These are phyloP conservation scores for Trametes cinnabarina DNA, from an alignment of 768 basidiomycete species.

Conservation along the genomic window DNA sequence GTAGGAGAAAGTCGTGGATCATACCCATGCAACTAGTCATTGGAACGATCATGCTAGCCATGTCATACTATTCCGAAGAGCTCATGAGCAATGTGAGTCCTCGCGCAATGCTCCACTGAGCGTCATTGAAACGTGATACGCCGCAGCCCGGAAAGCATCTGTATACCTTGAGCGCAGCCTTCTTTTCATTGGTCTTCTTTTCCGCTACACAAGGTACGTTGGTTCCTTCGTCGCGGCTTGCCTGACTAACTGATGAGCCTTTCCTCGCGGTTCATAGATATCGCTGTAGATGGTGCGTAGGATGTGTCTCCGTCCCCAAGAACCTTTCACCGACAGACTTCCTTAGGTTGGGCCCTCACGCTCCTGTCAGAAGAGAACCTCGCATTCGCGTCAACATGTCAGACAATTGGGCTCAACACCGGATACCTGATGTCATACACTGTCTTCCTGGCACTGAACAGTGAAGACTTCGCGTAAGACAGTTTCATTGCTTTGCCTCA, in stretches of 20 bases:
- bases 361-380: slow-evolving; percentile 89
- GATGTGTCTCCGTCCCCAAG: not conserved
- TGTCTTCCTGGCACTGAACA: slow-evolving; percentile 95
- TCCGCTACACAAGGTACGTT: slow-evolving; percentile 91
- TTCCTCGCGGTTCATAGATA: slow-evolving; percentile 55
- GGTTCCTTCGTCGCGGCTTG: not conserved
- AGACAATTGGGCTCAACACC: slow-evolving; percentile 94
- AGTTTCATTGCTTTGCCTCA: no score
- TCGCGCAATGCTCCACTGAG: not conserved
- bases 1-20: slow-evolving; percentile 99
- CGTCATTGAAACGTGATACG: not conserved
- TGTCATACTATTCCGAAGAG: slow-evolving; percentile 70
- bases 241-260: slow-evolving; percentile 15
- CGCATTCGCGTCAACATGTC: slow-evolving; percentile 96
- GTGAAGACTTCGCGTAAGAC: slow-evolving; percentile 81
- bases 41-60: slow-evolving; percentile 77
- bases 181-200: slow-evolving; percentile 88
- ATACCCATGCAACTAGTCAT: slow-evolving; percentile 94
- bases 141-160: slow-evolving; percentile 79
- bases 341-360: slow-evolving; percentile 72
- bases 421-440: slow-evolving; percentile 97
- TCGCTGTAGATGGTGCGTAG: slow-evolving; percentile 88
- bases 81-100: slow-evolving; percentile 71
- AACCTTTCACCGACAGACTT: not conserved
- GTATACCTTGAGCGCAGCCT: slow-evolving; percentile 72